Conservation (phyloP, 768 basidiomycete species). For the Mrakia hoshinonis region DNA sequence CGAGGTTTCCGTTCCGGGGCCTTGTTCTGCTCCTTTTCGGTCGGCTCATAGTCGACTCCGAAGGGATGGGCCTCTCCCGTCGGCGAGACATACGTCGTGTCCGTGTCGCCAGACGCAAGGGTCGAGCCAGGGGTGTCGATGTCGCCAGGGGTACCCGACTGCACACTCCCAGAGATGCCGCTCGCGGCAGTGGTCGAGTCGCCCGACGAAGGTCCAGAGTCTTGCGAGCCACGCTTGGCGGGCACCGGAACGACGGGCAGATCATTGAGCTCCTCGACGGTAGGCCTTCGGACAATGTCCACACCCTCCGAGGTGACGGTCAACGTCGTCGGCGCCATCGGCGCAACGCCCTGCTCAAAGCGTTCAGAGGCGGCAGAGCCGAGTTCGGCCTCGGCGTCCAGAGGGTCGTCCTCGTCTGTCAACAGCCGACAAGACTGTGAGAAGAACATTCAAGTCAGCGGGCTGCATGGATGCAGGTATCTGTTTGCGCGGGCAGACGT, state of each 20-base stretch:
- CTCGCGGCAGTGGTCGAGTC: neutral
- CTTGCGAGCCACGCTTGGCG: neutral
- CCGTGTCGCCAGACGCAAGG: neutral
- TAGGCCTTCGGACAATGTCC: slow-evolving; percentile 33
- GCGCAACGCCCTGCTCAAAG: neutral
- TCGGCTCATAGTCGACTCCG: slow-evolving; percentile 12
- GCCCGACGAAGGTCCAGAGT: neutral
- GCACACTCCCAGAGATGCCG: neutral
- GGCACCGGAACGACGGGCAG: slow-evolving; percentile 13
- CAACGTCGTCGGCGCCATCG: neutral
- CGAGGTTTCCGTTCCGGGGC: slow-evolving; percentile 22
- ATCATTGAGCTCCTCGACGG: slow-evolving; percentile 31
- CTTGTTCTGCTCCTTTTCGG: slow-evolving; percentile 3
- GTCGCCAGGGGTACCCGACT: neutral
- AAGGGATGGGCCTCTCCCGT: slow-evolving; percentile 13
- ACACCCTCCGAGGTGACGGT: slow-evolving; percentile 36
- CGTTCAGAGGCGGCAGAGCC: neutral
- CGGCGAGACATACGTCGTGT: slow-evolving; percentile 6
- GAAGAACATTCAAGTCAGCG: neutral
- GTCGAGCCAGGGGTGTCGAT: slow-evolving; percentile 14
- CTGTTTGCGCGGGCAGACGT: neutral
- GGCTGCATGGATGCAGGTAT: neutral
- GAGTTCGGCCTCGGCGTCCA: slow-evolving; percentile 1
- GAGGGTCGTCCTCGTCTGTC: slow-evolving; percentile 45
- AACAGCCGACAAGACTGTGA: slow-evolving; percentile 59